Evolutionary conservation across 169 alveolate genomes (phyloP).

Genomic region (Plasmodium gonderi): DNA sequence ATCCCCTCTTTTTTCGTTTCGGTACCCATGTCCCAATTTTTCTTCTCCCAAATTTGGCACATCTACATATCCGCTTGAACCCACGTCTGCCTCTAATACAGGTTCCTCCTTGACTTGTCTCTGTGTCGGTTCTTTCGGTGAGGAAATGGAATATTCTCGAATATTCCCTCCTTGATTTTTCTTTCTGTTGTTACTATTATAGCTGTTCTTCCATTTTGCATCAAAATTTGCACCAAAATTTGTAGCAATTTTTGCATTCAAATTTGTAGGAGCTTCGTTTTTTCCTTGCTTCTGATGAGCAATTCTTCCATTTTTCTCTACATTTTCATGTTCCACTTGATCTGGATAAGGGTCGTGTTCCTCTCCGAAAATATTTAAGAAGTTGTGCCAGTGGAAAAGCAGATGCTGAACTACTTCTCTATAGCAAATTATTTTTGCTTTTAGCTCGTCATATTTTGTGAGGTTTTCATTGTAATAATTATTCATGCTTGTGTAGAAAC

Average conservation of each 20-base stretch:
- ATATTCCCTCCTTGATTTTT: no score
- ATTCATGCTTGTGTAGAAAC: slow-evolving; percentile 5
- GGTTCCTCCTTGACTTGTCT: no score
- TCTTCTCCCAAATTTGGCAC: no score
- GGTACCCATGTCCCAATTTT: no score
- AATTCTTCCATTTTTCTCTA: neutral
- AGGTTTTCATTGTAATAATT: slow-evolving; percentile 20
- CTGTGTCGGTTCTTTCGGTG: no score
- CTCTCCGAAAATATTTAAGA: neutral
- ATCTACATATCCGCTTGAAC: no score
- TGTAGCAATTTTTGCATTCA: no score
- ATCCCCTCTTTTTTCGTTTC: neutral
- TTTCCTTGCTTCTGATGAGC: neutral
- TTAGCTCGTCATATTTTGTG: slow-evolving; percentile 16
- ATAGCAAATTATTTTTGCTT: neutral
- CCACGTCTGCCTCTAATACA: no score
- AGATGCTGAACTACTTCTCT: neutral
- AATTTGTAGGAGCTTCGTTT: neutral
- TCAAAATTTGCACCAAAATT: no score
- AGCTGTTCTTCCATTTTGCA: no score
- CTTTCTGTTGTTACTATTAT: no score
- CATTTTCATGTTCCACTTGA: neutral
- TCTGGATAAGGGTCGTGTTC: neutral
- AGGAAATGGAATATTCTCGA: no score
- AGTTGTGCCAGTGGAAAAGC: slow-evolving; percentile 6